Evolutionary conservation across 2,329 filamentous ascomycete genomes (phyloP), one percentile per base, ranked within the genome.

Genomic region (Zymoseptoria passerinii): DNA sequence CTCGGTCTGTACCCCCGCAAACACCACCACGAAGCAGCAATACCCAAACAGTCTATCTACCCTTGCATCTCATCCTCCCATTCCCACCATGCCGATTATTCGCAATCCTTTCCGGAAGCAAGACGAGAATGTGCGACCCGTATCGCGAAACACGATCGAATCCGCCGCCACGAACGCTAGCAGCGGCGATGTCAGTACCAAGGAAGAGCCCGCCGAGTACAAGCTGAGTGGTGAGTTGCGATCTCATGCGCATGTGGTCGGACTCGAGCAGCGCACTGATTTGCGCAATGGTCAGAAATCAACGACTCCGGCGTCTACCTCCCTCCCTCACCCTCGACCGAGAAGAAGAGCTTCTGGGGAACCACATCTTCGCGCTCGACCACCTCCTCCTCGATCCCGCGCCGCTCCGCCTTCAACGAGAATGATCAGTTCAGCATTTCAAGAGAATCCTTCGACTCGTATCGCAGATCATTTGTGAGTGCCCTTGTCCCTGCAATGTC

Each of bases 351-450:
- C 67, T 96, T 91, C 91, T 77, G 77, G 57, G 76, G 75, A 23
- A 76, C 73, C 56, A 65, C 67, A 54, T 82, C 76, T 13, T 78
- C 76, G 40, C 76, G 76, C 60, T 79, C 81, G 48, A 78, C 77
- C 18, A 77, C 73, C 58, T 66, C 68, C 55, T 83, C 77, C 20
- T 79, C 76, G 28, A 82, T 83, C 63, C 81, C 84, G 70, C 78
- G 83, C 58, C 35, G 35, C 7, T 84, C 81, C 70, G 83, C 87
- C 66, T 78, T 89, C 60, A 85, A 86, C 67, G 90, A 95, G 62
- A 92, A 91, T 67, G 92, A 97, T 71, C 91, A 88, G 13, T 97
- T 97, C 72, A 90, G 88, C 63, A 97, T 97, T 72, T 96, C 92
- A 44, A 84, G 92, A 68, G 94, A 97, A 76, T 96, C 92, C 1